Conservation (phyloP, 805 yeast species). For the Ogataea populi-albae region DNA sequence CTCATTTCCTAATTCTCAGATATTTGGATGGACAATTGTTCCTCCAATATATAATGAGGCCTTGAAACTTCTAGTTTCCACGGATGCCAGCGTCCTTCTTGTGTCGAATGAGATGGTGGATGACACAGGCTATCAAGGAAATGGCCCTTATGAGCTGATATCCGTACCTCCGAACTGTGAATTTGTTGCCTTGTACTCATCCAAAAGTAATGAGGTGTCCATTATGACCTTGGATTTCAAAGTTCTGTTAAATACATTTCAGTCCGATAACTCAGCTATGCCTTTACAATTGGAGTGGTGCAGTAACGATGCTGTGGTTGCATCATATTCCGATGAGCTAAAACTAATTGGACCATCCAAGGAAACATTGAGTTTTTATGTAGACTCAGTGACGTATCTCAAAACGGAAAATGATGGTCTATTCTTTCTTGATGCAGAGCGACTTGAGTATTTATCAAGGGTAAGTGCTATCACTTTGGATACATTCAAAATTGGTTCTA, state of each 20-base stretch:
- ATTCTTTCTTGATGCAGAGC: constrained; percentile 55
- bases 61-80: constrained; percentile 16
- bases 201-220: constrained; percentile 39
- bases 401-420: constrained; percentile 67
- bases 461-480: constrained; percentile 58
- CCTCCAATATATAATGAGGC: constrained; percentile 19
- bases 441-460: constrained; percentile 59
- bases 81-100: constrained; percentile 10
- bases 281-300: constrained; percentile 72
- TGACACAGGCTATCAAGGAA: constrained; percentile 10
- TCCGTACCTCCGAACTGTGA: constrained; percentile 48
- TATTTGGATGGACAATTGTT: constrained; percentile 23
- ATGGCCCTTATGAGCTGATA: constrained; percentile 18
- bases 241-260: constrained; percentile 41
- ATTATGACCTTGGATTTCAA: constrained; percentile 50
- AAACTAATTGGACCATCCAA: constrained; percentile 70
- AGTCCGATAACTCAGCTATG: constrained; percentile 31
- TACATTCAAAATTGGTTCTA: constrained; percentile 79
- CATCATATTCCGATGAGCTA: constrained; percentile 58
- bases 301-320: constrained; percentile 74
- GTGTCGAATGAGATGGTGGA: constrained; percentile 4
- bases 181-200: constrained; percentile 51
- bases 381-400: constrained; percentile 40
- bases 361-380: constrained; percentile 53
- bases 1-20: background rate